phyloP scores from a whole-genome alignment of 1,139 yeast species.

The Wickerhamomyces sp. region DNA sequence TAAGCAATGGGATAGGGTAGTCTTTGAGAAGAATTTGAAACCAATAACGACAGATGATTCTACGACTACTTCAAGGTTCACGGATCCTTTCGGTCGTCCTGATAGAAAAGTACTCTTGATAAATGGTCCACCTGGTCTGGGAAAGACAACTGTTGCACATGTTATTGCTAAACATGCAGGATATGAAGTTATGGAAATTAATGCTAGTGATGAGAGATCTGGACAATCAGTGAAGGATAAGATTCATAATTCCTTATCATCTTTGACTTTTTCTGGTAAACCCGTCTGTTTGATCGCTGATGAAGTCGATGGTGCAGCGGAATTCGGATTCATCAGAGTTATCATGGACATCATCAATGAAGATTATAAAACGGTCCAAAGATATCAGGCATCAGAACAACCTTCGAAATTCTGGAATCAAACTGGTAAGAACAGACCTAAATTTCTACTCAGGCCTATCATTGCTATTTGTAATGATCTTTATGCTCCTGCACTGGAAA shows the following conservation, averaged over 20 bases:
- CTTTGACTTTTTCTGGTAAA: constrained; percentile 55
- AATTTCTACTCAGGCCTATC: constrained; percentile 70
- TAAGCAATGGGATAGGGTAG: constrained; percentile 71
- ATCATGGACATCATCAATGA: constrained; percentile 54
- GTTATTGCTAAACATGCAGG: constrained; percentile 80
- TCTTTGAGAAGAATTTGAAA: constrained; percentile 37
- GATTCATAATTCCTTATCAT: constrained; percentile 64
- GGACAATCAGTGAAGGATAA: constrained; percentile 54
- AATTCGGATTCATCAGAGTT: constrained; percentile 71
- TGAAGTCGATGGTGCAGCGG: constrained; percentile 88
- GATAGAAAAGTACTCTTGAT: constrained; percentile 61
- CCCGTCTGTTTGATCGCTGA: constrained; percentile 74
- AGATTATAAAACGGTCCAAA: constrained; percentile 48
- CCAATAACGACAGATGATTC: constrained; percentile 11
- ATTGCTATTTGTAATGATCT: constrained; percentile 90
- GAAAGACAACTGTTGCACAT: constrained; percentile 89
- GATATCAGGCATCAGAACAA: constrained; percentile 21
- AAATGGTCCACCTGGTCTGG: constrained; percentile 95
- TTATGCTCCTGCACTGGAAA: constrained; percentile 68
- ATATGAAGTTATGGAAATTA: constrained; percentile 74
- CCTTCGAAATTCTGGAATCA: constrained; percentile 19
- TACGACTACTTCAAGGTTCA: constrained; percentile 6
- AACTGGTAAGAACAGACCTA: constrained; percentile 27
- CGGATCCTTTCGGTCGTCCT: constrained; percentile 68
- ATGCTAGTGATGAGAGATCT: constrained; percentile 82